phyloP scores from a whole-genome alignment of 371 early-diverging fungal genomes.

The Lichtheimia hyalospora region DNA sequence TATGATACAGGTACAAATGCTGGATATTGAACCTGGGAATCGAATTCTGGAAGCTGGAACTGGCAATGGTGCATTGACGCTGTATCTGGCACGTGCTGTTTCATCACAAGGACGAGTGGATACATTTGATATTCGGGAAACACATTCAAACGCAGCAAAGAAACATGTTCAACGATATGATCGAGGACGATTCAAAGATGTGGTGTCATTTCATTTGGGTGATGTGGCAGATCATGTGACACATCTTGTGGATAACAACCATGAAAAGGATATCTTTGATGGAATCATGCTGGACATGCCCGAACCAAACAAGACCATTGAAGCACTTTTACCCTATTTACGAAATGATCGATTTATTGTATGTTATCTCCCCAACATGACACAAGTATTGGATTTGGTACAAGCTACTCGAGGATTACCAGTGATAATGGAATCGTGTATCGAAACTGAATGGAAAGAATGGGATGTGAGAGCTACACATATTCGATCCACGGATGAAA shows the following conservation, averaged over 20 bases:
- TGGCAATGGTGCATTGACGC: conserved; percentile 71
- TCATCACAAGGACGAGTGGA: conserved; percentile 48
- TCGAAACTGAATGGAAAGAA: conserved; percentile 71
- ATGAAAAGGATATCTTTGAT: conserved; percentile 46
- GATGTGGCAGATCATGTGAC: conserved; percentile 29
- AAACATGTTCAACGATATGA: conserved; percentile 55
- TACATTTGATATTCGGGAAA: conserved; percentile 62
- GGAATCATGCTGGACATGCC: conserved; percentile 76
- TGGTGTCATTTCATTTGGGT: conserved; percentile 56
- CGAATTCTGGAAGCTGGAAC: conserved; percentile 76
- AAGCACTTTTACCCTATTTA: conserved; percentile 43
- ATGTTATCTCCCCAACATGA: conserved; percentile 78
- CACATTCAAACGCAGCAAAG: conserved; percentile 54
- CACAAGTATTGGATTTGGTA: conserved; percentile 66
- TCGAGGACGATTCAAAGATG: conserved; percentile 53
- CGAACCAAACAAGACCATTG: conserved; percentile 54
- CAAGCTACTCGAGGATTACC: conserved; percentile 47
- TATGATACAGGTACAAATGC: conserved; percentile 43
- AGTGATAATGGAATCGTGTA: conserved; percentile 55
- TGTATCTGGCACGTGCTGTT: conserved; percentile 68
- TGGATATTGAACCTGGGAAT: conserved; percentile 67
- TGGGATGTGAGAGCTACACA: conserved; percentile 71
- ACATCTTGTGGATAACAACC: no score
- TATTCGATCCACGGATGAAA: conserved; percentile 44
- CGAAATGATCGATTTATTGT: conserved; percentile 68